Conservation (phyloP, 495 filamentous ascomycete species). For the Parmelia sp. region DNA sequence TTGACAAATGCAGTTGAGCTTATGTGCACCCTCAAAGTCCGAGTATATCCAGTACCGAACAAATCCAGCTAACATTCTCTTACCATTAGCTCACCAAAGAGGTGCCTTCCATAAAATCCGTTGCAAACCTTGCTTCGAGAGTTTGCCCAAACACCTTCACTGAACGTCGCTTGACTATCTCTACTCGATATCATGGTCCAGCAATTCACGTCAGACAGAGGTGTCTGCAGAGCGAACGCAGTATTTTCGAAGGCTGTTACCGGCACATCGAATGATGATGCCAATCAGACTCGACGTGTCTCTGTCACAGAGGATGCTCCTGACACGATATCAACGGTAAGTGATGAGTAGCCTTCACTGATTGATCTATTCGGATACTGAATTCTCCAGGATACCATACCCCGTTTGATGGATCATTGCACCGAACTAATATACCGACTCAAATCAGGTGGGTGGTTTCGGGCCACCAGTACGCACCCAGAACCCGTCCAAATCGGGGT, state of each 20-base stretch:
- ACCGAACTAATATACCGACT: not conserved
- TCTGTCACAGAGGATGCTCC: not conserved
- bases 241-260: not conserved
- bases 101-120: not conserved
- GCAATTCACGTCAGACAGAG: too few relatives aligned
- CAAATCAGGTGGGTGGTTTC: not conserved
- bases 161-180: not conserved
- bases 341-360: not conserved
- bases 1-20: not conserved
- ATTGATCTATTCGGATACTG: not conserved
- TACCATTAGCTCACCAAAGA: not conserved
- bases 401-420: not conserved
- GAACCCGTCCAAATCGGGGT: not conserved
- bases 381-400: not conserved
- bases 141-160: not conserved
- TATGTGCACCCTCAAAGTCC: not conserved
- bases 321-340: not conserved
- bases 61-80: not conserved
- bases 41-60: conserved; percentile 9
- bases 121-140: not conserved
- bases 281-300: not conserved
- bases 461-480: not conserved
- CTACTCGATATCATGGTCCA: not conserved
- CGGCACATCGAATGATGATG: not conserved
- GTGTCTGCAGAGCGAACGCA: not conserved